phyloP scores from a whole-genome alignment of 176 grass and related monocot genomes.

The Canna indica region DNA sequence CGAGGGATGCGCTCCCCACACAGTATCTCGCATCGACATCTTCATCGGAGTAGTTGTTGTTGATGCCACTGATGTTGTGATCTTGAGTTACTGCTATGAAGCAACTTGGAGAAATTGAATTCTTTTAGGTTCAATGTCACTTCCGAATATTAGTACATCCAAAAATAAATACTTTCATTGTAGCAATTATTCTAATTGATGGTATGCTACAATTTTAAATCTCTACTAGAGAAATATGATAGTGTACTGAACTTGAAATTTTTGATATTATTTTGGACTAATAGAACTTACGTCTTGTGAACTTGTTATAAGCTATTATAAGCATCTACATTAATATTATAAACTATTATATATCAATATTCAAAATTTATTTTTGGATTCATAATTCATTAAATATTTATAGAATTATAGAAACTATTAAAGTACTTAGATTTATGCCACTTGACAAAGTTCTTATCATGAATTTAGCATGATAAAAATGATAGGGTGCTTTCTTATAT shows the following conservation, averaged over 20 bases:
- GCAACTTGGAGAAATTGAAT: constrained; percentile 30
- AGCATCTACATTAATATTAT: too few relatives aligned
- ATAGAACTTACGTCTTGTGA: neutral
- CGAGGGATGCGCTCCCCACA: too few relatives aligned
- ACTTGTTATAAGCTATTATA: neutral
- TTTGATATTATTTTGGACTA: neutral
- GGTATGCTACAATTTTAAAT: neutral
- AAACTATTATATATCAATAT: too few relatives aligned
- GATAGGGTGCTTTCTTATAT: too few relatives aligned
- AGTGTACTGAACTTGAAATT: neutral
- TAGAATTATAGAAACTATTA: too few relatives aligned
- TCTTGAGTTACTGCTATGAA: constrained; percentile 60
- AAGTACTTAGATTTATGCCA: too few relatives aligned
- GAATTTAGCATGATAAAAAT: too few relatives aligned
- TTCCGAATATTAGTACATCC: neutral
- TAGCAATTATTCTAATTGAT: neutral
- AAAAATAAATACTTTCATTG: neutral
- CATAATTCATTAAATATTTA: too few relatives aligned
- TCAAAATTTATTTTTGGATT: too few relatives aligned
- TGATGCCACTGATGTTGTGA: constrained; percentile 60
- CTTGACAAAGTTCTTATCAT: too few relatives aligned
- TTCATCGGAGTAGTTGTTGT: constrained; percentile 56
- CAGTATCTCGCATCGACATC: too few relatives aligned
- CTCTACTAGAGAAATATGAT: neutral
- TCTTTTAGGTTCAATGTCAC: neutral